Conservation (phyloP, 2,329 filamentous ascomycete genomes). For the Pseudocercospora vitis region DNA sequence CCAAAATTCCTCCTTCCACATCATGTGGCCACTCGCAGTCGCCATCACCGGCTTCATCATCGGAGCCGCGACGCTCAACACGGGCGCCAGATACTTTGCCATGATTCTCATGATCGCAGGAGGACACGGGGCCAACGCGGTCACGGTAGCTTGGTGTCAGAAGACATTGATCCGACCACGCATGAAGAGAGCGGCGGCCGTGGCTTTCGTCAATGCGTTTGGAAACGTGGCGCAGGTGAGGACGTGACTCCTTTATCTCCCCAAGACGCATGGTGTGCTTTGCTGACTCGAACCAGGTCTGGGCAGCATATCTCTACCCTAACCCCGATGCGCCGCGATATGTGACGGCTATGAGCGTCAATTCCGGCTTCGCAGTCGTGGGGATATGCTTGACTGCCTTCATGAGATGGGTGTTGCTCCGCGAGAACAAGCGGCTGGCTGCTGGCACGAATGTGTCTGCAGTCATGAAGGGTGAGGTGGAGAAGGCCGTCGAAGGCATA, state of each 20-base stretch:
- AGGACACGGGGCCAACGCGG: not conserved
- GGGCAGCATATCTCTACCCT: conserved; percentile 4
- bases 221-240: conserved; percentile 9
- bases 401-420: conserved; percentile 1
- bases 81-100: conserved; percentile 9
- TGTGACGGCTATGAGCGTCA: conserved; percentile 2
- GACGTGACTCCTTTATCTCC: not conserved
- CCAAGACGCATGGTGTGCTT: no score
- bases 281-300: not conserved
- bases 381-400: conserved; percentile 5
- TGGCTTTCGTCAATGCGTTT: conserved; percentile 11
- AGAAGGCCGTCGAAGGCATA: conserved; percentile 3
- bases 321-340: conserved; percentile 6
- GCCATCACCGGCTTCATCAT: conserved; percentile 49
- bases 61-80: conserved; percentile 8
- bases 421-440: not conserved
- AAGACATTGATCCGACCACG: conserved; percentile 7
- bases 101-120: conserved; percentile 6
- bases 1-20: conserved; percentile 46
- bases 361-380: conserved; percentile 1
- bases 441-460: not conserved
- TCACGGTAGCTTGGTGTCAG: conserved; percentile 2
- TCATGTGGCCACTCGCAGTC: conserved; percentile 52
- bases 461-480: conserved; percentile 4
- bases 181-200: conserved; percentile 8